Evolutionary conservation across 257 asterid species (phyloP).

Genomic region (Capsicum rhomboideum): DNA sequence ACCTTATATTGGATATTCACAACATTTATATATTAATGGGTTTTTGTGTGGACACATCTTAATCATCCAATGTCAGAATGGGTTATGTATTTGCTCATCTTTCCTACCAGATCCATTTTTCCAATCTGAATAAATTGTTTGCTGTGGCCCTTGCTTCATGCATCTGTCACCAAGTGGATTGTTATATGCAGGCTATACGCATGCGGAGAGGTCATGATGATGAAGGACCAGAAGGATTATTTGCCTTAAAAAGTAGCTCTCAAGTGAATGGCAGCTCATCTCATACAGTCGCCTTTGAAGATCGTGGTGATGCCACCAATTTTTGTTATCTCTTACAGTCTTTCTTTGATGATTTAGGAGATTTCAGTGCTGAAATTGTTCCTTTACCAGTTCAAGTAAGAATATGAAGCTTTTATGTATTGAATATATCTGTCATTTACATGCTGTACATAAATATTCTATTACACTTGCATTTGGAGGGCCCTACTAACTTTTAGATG

Average conservation of each 20-base stretch:
- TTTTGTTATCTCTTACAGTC: constrained; percentile 68
- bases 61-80: not conserved
- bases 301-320: constrained; percentile 67
- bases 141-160: not conserved
- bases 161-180: not conserved
- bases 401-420: constrained; percentile 1
- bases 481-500: not conserved
- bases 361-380: constrained; percentile 56
- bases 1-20: not conserved
- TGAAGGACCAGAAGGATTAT: constrained; percentile 43
- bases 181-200: constrained; percentile 41
- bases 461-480: not conserved
- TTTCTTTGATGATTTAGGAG: constrained; percentile 56
- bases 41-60: not conserved
- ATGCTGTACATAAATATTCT: not conserved
- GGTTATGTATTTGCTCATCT: not conserved
- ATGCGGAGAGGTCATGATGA: constrained; percentile 46
- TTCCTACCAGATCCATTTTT: no score
- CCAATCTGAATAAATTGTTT: not conserved
- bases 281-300: constrained; percentile 74
- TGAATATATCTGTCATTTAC: not conserved
- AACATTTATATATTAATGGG: not conserved
- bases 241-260: constrained; percentile 38
- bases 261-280: constrained; percentile 23
- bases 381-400: constrained; percentile 64